Evolutionary conservation across 305 asterid genomes (phyloP).

Genomic region (Rubia tinctorum): DNA sequence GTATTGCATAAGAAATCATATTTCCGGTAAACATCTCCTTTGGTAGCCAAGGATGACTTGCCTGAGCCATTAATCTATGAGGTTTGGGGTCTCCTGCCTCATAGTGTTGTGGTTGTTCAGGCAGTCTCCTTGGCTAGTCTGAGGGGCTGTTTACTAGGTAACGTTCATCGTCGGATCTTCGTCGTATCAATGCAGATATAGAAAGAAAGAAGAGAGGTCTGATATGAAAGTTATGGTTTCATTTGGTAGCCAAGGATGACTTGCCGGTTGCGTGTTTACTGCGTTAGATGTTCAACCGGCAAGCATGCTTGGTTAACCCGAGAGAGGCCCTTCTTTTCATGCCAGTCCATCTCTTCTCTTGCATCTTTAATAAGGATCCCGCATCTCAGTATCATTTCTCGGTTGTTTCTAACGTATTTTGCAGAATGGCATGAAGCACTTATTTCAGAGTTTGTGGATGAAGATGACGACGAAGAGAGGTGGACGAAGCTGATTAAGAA

Average conservation of each 20-base stretch:
- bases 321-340: slow-evolving; percentile 24
- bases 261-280: slow-evolving; percentile 40
- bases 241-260: slow-evolving; percentile 86
- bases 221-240: slow-evolving; percentile 34
- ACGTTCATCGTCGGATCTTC: neutral
- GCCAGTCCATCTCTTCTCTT: slow-evolving; percentile 22
- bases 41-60: slow-evolving; percentile 14
- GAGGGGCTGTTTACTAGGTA: neutral
- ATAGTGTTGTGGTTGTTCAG: neutral
- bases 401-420: too few species aligned
- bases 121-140: slow-evolving; percentile 7
- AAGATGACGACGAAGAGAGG: too few species aligned
- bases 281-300: slow-evolving; percentile 19
- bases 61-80: neutral
- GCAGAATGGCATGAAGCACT: too few species aligned
- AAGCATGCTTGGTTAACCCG: slow-evolving; percentile 32
- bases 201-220: slow-evolving; percentile 35
- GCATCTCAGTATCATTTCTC: too few species aligned
- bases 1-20: neutral
- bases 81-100: neutral
- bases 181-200: neutral
- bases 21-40: neutral
- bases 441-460: too few species aligned
- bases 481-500: too few species aligned
- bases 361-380: neutral